Percentiles rank a stretch among this genome's conserved stretches.
phyloP scores from a whole-genome alignment of 2,329 filamentous ascomycete species.

The Scortechinia acanthostroma region DNA sequence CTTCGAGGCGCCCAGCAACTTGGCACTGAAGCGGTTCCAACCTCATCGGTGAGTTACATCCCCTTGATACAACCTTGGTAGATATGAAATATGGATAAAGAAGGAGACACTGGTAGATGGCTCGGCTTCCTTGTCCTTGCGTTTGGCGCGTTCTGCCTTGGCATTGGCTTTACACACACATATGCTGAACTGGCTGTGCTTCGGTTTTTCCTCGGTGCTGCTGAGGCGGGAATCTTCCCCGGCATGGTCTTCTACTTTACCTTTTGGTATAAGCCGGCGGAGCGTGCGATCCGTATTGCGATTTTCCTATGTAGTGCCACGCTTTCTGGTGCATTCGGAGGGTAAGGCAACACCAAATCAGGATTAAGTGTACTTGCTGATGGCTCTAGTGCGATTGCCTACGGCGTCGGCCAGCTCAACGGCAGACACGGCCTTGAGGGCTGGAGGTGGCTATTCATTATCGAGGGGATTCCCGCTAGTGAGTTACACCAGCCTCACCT shows the following conservation, averaged over 20 bases:
- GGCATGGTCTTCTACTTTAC: constrained; percentile 31
- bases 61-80: no score
- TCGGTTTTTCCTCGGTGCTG: constrained; percentile 27
- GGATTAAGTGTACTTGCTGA: constrained; percentile 5
- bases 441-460: constrained; percentile 4
- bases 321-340: constrained; percentile 9
- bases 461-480: neutral
- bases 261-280: constrained; percentile 40
- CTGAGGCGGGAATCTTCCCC: constrained; percentile 30
- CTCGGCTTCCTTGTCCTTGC: constrained; percentile 31
- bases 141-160: constrained; percentile 32
- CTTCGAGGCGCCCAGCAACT: constrained; percentile 13
- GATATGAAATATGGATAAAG: no score
- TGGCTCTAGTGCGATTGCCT: neutral
- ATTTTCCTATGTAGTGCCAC: constrained; percentile 34
- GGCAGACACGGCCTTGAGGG: neutral
- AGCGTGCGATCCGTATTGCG: constrained; percentile 37
- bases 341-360: constrained; percentile 5
- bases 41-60: constrained; percentile 5
- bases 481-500: constrained; percentile 12
- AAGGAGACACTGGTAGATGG: no score
- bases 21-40: constrained; percentile 10
- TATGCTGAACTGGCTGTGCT: constrained; percentile 23
- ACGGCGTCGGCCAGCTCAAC: constrained; percentile 6
- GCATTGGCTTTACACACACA: constrained; percentile 22